Evolutionary conservation across 495 filamentous ascomycete species (phyloP).

Genomic region (Penicillium fimorum): DNA sequence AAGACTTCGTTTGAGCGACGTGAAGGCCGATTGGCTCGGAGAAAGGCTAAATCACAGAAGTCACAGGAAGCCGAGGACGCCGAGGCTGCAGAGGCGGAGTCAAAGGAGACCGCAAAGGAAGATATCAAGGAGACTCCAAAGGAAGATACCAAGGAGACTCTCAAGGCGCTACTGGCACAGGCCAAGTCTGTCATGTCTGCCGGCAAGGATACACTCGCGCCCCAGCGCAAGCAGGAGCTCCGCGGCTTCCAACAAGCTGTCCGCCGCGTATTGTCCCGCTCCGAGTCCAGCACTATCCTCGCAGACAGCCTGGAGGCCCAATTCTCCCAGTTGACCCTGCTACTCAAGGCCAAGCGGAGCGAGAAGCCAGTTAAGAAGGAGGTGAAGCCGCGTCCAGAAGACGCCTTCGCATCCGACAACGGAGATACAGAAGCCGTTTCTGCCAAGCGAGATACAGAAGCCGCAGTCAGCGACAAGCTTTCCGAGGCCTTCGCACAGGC

Average conservation of each 20-base stretch:
- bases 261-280: slow-evolving; percentile 51
- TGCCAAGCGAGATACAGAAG: slow-evolving; percentile 16
- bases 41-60: slow-evolving; percentile 24
- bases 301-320: slow-evolving; percentile 53
- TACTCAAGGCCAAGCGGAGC: slow-evolving; percentile 41
- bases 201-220: slow-evolving; percentile 50
- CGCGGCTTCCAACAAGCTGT: slow-evolving; percentile 58
- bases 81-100: slow-evolving; percentile 28
- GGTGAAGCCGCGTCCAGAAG: neutral
- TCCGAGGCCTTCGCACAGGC: slow-evolving; percentile 46
- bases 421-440: slow-evolving; percentile 4
- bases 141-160: slow-evolving; percentile 40
- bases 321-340: slow-evolving; percentile 44
- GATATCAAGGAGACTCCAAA: slow-evolving; percentile 30
- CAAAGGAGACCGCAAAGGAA: slow-evolving; percentile 25
- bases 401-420: slow-evolving; percentile 5
- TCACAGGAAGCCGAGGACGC: slow-evolving; percentile 28
- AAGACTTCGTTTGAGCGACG: slow-evolving; percentile 56
- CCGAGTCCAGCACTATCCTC: slow-evolving; percentile 40
- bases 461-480: slow-evolving; percentile 33
- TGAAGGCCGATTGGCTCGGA: slow-evolving; percentile 30
- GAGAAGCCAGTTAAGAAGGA: slow-evolving; percentile 24
- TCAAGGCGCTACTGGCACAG: slow-evolving; percentile 52
- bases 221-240: slow-evolving; percentile 61
- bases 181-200: slow-evolving; percentile 53